phyloP scores from a whole-genome alignment of 1,139 yeast species.

The Pichia sp. region DNA sequence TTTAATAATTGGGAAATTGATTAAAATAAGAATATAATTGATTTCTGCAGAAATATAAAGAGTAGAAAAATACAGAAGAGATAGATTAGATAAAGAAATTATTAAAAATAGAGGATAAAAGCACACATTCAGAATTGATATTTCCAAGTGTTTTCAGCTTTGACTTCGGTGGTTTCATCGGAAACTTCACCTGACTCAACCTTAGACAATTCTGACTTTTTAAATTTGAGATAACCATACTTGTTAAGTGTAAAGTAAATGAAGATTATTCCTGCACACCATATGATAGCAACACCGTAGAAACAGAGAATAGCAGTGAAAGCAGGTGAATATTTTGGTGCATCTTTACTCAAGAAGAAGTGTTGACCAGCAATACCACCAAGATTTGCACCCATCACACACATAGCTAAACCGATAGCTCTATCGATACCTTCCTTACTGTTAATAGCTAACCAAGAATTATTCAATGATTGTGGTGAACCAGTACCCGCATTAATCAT shows the following conservation, averaged over 20 bases:
- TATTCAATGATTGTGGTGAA: not conserved
- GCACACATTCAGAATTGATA: too few relatives aligned
- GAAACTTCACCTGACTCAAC: not conserved
- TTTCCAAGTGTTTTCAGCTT: too few relatives aligned
- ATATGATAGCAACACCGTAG: not conserved
- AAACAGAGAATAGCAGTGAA: not conserved
- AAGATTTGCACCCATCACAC: conserved; percentile 1
- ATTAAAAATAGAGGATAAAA: too few relatives aligned
- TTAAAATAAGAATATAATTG: too few relatives aligned
- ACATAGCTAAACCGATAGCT: not conserved
- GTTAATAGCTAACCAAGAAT: not conserved
- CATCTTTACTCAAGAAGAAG: conserved; percentile 1
- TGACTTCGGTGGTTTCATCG: too few relatives aligned
- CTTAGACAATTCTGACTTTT: not conserved
- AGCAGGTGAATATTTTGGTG: not conserved
- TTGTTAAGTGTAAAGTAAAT: not conserved
- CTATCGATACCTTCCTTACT: not conserved
- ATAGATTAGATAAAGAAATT: too few relatives aligned
- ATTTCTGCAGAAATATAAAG: too few relatives aligned
- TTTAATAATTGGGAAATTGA: too few relatives aligned
- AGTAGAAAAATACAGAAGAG: too few relatives aligned
- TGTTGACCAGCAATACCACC: not conserved
- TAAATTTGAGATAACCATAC: not conserved
- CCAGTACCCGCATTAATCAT: not conserved
- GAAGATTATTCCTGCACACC: not conserved